Evolutionary conservation across 352 stramenopile genomes (phyloP).

Genomic region (Globisporangium apiculatum): DNA sequence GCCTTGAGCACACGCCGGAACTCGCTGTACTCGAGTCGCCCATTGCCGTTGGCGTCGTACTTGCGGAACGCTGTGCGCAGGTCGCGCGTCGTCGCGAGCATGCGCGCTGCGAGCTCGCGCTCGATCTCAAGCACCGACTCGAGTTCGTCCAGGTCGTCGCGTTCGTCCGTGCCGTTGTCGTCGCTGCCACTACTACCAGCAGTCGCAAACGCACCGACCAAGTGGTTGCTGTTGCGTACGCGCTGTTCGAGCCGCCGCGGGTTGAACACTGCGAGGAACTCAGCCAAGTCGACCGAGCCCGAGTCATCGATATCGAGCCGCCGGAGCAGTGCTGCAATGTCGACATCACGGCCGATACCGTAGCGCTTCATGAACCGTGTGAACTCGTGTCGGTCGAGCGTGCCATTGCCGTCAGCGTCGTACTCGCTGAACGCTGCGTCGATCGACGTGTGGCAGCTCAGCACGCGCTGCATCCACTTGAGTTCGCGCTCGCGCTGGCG

Average conservation of each 20-base stretch:
- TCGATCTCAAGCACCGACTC: slow-evolving; percentile 62
- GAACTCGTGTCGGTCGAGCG: slow-evolving; percentile 60
- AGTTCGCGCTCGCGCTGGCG: slow-evolving; percentile 41
- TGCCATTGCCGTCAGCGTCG: slow-evolving; percentile 37
- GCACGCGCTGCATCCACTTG: slow-evolving; percentile 54
- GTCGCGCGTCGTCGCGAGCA: slow-evolving; percentile 47
- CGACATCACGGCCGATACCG: slow-evolving; percentile 42
- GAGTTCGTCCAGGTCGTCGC: slow-evolving; percentile 27
- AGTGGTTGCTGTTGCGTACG: slow-evolving; percentile 1
- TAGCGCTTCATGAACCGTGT: slow-evolving; percentile 63
- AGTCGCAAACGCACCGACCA: neutral
- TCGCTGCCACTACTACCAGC: slow-evolving; percentile 1
- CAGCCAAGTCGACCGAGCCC: slow-evolving; percentile 42
- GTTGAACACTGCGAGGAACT: slow-evolving; percentile 58
- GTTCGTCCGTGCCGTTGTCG: slow-evolving; percentile 21
- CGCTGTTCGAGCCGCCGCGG: slow-evolving; percentile 20
- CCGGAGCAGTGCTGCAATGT: slow-evolving; percentile 43
- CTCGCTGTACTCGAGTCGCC: slow-evolving; percentile 58
- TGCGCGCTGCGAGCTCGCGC: slow-evolving; percentile 43
- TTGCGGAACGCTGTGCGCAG: slow-evolving; percentile 52
- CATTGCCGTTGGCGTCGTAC: slow-evolving; percentile 64
- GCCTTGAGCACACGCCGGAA: slow-evolving; percentile 56
- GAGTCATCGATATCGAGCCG: slow-evolving; percentile 43
- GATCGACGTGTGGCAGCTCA: slow-evolving; percentile 52
- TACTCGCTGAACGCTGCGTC: slow-evolving; percentile 62